Evolutionary conservation across 495 filamentous ascomycete genomes (phyloP), one percentile per base, ranked within the genome.

Genomic region (Trichoderma reesei): DNA sequence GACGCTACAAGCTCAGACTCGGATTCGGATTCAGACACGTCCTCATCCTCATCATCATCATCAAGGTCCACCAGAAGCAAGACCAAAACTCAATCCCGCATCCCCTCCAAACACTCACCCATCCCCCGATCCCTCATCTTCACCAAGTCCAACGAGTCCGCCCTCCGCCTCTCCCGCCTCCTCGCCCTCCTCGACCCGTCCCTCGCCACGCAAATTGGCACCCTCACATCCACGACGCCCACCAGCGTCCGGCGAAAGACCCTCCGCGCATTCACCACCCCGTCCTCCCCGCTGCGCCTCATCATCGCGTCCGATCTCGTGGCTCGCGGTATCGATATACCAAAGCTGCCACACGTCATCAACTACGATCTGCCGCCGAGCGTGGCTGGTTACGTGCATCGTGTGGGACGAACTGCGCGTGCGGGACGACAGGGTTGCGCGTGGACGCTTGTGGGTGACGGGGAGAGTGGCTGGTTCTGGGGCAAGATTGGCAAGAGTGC

Each of bases 341-440:
- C 81, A 1, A 82, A 85, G 33, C 79, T 98, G 33, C 85, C 85
- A 33, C 88, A 96, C 67, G 91, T 98, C 11, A 78, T 98, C 69
- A 97, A 97, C 73, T 98, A 98, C 78, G 94, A 98, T 71, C 79
- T 98, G 41, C 95, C 94, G 0, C 82, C 84, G 9, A 89, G 84
- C 65, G 75, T 90, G 33, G 88, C 86, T 4, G 88, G 85, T 18
- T 98, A 98, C 68, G 88, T 98, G 13, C 94, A 98, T 74, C 88
- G 94, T 26, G 91, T 96, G 11, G 94, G 94, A 10, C 85, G 94
- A 63, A 97, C 94, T 1, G 93, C 93, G 10, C 79, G 93, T 71
- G 93, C 92, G 0, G 90, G 90, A 3, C 85, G 85, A 51, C 72
- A 76, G 7, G 94, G 94, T 0, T 80, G 83, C 42, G 91, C 93